Evolutionary conservation across 2,329 filamentous ascomycete species (phyloP).

Genomic region (Fusarium sp.): DNA sequence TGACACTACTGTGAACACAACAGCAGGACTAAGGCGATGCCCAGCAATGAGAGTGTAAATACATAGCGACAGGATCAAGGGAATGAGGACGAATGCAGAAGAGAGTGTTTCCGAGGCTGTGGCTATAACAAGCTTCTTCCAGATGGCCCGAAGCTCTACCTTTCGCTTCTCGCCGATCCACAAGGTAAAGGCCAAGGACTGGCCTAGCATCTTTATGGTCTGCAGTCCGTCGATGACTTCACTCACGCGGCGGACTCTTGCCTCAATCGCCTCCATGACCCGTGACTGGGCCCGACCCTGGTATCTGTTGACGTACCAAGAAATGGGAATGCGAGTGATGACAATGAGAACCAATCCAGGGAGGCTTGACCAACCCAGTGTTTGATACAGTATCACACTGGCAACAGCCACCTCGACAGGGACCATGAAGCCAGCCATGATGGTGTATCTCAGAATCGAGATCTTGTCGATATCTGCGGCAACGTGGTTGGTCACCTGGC

Average conservation of each 20-base stretch:
- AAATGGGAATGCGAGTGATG: not conserved
- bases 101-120: not conserved
- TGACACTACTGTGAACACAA: not conserved
- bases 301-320: not conserved
- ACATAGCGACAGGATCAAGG: not conserved
- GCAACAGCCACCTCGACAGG: not conserved
- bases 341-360: not conserved
- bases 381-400: not conserved
- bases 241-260: not conserved
- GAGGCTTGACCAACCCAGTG: not conserved
- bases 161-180: not conserved
- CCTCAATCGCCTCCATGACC: not conserved
- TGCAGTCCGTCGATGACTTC: not conserved
- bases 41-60: not conserved
- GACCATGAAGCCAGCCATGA: not conserved
- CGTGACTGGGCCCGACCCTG: not conserved
- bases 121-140: not conserved
- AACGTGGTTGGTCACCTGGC: not conserved
- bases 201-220: not conserved
- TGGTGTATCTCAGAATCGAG: not conserved
- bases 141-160: not conserved
- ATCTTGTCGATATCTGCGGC: not conserved
- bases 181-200: not conserved
- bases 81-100: not conserved
- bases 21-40: not conserved